A percentile compares a stretch with the other conserved stretches of the same genome.
Evolutionary conservation across 106 monocot species (phyloP).

Genomic region (Amphibolis antarctica): DNA sequence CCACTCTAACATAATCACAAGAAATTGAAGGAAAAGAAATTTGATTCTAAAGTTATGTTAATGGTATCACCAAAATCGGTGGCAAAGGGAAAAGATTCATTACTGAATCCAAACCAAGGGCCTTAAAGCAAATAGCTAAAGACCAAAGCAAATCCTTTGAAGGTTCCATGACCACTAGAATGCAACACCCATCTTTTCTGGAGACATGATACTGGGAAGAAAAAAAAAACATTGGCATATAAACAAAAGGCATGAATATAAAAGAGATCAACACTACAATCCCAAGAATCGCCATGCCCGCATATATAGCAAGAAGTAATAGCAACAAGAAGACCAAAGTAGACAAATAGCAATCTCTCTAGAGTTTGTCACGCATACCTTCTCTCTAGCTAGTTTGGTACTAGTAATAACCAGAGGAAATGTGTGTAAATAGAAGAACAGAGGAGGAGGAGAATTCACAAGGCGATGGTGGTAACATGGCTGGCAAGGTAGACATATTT

Average conservation of each 20-base stretch:
- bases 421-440: no score
- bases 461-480: no score
- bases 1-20: background rate
- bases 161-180: constrained; percentile 1
- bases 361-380: no score
- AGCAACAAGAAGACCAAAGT: no score
- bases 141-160: background rate
- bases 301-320: no score
- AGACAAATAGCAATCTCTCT: no score
- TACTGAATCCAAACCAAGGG: constrained; percentile 1
- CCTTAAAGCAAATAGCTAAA: constrained; percentile 9
- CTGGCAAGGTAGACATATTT: no score
- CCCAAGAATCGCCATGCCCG: background rate
- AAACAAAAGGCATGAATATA: constrained; percentile 2
- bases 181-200: constrained; percentile 10
- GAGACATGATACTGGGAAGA: background rate
- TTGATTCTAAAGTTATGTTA: background rate
- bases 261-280: background rate
- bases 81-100: constrained; percentile 1
- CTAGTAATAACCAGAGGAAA: no score
- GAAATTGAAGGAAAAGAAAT: background rate
- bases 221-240: background rate
- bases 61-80: background rate
- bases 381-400: no score
- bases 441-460: no score